Evolutionary conservation across 352 stramenopile species (phyloP).

Genomic region (Nothophytophthora sp.): DNA sequence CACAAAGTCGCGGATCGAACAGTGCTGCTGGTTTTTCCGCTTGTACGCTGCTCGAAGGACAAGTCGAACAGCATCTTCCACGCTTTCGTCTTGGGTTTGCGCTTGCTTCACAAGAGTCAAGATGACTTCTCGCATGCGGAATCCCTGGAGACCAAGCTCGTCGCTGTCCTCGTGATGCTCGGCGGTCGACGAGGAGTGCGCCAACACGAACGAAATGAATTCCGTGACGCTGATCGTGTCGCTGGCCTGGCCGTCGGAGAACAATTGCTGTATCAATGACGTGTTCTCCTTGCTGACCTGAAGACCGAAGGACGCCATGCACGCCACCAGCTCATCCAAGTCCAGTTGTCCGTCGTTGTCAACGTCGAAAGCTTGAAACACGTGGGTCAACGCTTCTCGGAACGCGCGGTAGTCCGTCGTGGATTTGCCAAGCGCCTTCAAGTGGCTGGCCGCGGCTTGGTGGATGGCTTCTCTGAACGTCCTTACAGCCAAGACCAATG

Average conservation of each 20-base stretch:
- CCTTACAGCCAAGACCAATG: constrained; percentile 33
- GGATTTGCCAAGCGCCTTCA: constrained; percentile 24
- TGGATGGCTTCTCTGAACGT: constrained; percentile 43
- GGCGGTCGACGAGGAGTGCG: constrained; percentile 16
- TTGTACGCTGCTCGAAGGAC: constrained; percentile 56
- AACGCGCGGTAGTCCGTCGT: constrained; percentile 49
- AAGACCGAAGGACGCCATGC: constrained; percentile 55
- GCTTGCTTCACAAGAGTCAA: constrained; percentile 33
- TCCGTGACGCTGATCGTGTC: constrained; percentile 55
- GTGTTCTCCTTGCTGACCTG: constrained; percentile 39
- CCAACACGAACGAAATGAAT: constrained; percentile 77
- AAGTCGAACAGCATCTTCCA: constrained; percentile 55
- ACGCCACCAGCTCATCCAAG: constrained; percentile 47
- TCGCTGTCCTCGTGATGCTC: constrained; percentile 7
- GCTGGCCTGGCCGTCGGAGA: constrained; percentile 31
- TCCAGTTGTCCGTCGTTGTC: constrained; percentile 59
- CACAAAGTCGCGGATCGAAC: constrained; percentile 37
- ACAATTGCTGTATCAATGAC: constrained; percentile 55
- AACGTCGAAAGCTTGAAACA: constrained; percentile 61
- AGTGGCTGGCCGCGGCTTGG: constrained; percentile 31
- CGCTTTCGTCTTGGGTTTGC: constrained; percentile 31
- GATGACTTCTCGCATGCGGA: constrained; percentile 47
- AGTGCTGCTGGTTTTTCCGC: constrained; percentile 20
- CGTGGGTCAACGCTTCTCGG: constrained; percentile 43
- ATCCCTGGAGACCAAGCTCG: constrained; percentile 57